Evolutionary conservation across 352 stramenopile species (phyloP).

Genomic region (Phytophthora hybrid): DNA sequence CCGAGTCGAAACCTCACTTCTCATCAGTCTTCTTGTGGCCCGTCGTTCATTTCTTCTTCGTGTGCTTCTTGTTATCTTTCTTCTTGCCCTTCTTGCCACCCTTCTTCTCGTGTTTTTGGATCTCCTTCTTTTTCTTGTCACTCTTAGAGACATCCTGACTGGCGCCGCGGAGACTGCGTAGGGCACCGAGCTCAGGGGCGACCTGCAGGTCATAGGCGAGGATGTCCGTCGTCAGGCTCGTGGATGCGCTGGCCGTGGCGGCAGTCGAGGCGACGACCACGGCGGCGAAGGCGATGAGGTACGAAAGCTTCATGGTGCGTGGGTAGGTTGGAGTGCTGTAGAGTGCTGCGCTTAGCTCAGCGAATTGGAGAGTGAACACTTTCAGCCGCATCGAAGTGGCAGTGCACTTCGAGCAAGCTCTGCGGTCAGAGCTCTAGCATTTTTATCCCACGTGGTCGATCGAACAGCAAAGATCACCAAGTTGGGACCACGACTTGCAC

Average conservation of each 20-base stretch:
- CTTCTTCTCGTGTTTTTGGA: not conserved
- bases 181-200: slow-evolving; percentile 6
- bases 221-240: slow-evolving; percentile 10
- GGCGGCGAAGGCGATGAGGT: slow-evolving; percentile 20
- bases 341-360: not conserved
- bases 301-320: slow-evolving; percentile 22
- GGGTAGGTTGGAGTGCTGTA: not conserved
- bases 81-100: not conserved
- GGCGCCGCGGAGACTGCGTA: slow-evolving; percentile 14
- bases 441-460: not conserved
- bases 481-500: not conserved
- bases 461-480: not conserved
- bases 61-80: slow-evolving; percentile 5
- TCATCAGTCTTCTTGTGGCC: not conserved
- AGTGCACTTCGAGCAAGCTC: not conserved
- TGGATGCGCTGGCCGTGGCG: slow-evolving; percentile 5
- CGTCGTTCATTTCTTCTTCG: not conserved
- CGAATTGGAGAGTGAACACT: not conserved
- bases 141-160: slow-evolving; percentile 8
- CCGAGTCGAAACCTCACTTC: no score
- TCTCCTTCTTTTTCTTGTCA: slow-evolving; percentile 11
- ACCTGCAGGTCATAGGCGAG: slow-evolving; percentile 12
- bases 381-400: not conserved
- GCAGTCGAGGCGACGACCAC: slow-evolving; percentile 24
- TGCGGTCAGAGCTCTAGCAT: not conserved